Evolutionary conservation across 306 rosid species (phyloP).

Genomic region (Cucumis hystrix): DNA sequence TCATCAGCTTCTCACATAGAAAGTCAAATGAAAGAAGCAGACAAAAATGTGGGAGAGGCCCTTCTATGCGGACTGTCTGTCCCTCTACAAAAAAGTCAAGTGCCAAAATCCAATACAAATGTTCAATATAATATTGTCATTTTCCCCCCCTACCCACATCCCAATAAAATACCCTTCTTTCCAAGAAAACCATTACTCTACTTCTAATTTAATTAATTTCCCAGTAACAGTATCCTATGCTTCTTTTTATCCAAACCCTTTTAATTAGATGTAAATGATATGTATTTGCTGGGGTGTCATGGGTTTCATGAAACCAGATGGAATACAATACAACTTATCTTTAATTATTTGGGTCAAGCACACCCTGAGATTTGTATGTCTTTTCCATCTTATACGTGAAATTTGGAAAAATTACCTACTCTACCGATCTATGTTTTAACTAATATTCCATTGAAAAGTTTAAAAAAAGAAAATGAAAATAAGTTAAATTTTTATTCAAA

Average conservation of each 20-base stretch:
- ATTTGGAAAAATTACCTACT: too few species aligned
- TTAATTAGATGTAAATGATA: neutral
- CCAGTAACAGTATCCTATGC: conserved; percentile 8
- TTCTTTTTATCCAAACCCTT: conserved; percentile 12
- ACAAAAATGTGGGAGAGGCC: conserved; percentile 8
- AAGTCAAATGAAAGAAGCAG: conserved; percentile 1
- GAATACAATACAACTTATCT: conserved; percentile 22
- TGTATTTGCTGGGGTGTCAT: neutral
- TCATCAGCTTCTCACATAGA: neutral
- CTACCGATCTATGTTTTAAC: too few species aligned
- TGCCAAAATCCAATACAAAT: conserved; percentile 15
- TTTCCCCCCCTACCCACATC: conserved; percentile 8
- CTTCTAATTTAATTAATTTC: neutral
- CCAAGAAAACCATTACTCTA: neutral
- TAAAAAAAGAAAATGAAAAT: too few species aligned
- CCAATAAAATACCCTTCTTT: neutral
- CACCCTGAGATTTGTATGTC: too few species aligned
- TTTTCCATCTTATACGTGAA: too few species aligned
- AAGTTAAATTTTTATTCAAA: too few species aligned
- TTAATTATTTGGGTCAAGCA: too few species aligned
- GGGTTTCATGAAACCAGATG: conserved; percentile 14
- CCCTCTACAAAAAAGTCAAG: conserved; percentile 18
- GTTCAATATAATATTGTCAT: neutral
- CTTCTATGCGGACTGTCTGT: conserved; percentile 16
- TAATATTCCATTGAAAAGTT: too few species aligned